Conservation (phyloP, 2,329 filamentous ascomycete species). For the Ramichloridium luteum region DNA sequence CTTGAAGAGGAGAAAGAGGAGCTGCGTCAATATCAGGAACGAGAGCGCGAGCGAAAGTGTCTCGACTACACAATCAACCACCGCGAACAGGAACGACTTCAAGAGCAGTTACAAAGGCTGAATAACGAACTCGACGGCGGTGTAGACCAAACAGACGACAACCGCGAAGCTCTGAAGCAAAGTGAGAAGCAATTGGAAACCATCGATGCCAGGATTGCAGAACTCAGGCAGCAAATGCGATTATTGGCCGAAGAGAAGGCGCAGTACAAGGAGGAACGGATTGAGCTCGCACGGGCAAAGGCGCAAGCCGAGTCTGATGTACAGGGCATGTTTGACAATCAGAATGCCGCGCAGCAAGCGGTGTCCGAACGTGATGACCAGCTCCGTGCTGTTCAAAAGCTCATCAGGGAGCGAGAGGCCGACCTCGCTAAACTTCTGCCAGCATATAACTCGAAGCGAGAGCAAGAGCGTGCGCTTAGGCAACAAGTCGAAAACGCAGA, state of each 20-base stretch:
- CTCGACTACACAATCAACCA: slow-evolving; percentile 92
- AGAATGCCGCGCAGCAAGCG: slow-evolving; percentile 62
- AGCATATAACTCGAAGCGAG: slow-evolving; percentile 59
- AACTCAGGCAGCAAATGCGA: slow-evolving; percentile 70
- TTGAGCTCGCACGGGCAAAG: slow-evolving; percentile 63
- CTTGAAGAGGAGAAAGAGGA: slow-evolving; percentile 97
- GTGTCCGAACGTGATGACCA: slow-evolving; percentile 60
- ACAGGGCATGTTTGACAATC: slow-evolving; percentile 71
- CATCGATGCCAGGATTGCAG: slow-evolving; percentile 66
- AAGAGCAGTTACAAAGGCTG: slow-evolving; percentile 65
- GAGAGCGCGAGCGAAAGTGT: slow-evolving; percentile 81
- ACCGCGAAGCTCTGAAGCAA: slow-evolving; percentile 48
- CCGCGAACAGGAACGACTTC: slow-evolving; percentile 70
- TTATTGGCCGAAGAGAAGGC: slow-evolving; percentile 72
- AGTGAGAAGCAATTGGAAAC: slow-evolving; percentile 65
- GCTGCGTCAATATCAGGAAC: slow-evolving; percentile 83
- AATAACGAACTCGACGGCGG: slow-evolving; percentile 72
- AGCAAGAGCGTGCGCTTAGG: slow-evolving; percentile 58
- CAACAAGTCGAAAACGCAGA: slow-evolving; percentile 65
- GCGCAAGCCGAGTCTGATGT: slow-evolving; percentile 80
- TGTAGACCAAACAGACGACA: slow-evolving; percentile 42
- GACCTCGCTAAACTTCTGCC: slow-evolving; percentile 68
- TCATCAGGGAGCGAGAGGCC: slow-evolving; percentile 63
- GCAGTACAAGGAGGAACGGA: slow-evolving; percentile 81
- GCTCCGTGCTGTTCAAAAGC: slow-evolving; percentile 56